These are phyloP conservation scores for Lippia alba DNA, from an alignment of 305 asterid genomes.

Conservation along the genomic window DNA sequence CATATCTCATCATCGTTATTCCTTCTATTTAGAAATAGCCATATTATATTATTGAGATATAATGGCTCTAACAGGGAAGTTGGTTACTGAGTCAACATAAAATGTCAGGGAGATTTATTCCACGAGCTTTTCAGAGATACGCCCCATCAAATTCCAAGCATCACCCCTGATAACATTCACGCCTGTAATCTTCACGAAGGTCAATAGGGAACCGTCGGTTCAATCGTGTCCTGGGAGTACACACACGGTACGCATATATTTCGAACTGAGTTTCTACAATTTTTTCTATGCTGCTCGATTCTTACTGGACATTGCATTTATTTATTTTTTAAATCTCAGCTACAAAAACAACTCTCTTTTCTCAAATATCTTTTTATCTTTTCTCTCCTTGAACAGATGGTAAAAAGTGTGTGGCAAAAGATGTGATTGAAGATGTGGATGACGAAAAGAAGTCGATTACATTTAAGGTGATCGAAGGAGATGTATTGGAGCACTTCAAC, in stretches of 20 bases:
- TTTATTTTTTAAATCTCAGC: no score
- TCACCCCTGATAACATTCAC: not conserved
- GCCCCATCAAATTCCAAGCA: not conserved
- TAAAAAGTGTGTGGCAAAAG: slow-evolving; percentile 17
- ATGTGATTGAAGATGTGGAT: slow-evolving; percentile 43
- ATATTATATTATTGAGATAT: no score
- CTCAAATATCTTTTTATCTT: no score
- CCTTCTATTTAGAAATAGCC: no score
- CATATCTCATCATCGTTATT: no score
- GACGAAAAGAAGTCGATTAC: slow-evolving; percentile 46
- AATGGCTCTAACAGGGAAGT: not conserved
- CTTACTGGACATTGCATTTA: no score
- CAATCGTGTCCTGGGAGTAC: slow-evolving; percentile 31
- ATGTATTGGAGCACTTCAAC: slow-evolving; percentile 42
- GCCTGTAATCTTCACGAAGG: slow-evolving; percentile 9
- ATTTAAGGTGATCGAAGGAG: slow-evolving; percentile 43
- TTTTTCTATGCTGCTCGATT: not conserved
- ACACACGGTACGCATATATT: slow-evolving; percentile 18
- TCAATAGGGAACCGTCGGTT: slow-evolving; percentile 29
- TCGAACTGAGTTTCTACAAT: no score
- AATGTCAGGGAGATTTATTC: not conserved
- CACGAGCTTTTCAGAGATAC: not conserved
- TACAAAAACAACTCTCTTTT: no score
- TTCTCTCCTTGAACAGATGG: no score
- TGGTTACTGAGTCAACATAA: not conserved